Evolutionary conservation across 2,329 filamentous ascomycete species (phyloP).

Genomic region (Penicillium aurantiogriseum): DNA sequence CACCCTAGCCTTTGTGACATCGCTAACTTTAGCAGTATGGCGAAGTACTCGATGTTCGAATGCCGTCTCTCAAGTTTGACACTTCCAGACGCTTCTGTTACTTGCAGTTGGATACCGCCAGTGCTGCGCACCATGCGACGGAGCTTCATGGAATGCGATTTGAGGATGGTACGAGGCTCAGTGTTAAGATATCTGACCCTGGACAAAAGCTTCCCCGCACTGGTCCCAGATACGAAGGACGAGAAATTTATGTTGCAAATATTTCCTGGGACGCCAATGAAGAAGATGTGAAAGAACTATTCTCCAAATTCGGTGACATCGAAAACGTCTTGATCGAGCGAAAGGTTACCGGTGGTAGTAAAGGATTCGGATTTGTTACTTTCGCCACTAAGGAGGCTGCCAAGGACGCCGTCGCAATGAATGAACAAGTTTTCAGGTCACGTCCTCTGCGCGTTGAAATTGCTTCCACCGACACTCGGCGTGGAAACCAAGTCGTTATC

Average conservation of each 20-base stretch:
- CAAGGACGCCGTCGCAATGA: slow-evolving; percentile 63
- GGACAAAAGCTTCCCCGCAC: slow-evolving; percentile 71
- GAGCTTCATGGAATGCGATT: slow-evolving; percentile 69
- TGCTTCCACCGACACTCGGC: slow-evolving; percentile 44
- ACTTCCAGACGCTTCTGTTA: slow-evolving; percentile 92
- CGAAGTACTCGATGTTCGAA: slow-evolving; percentile 79
- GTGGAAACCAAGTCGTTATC: slow-evolving; percentile 46
- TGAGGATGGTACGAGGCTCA: slow-evolving; percentile 66
- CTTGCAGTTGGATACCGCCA: slow-evolving; percentile 73
- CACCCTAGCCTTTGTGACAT: not conserved
- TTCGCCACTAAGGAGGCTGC: slow-evolving; percentile 69
- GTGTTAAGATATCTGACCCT: slow-evolving; percentile 83
- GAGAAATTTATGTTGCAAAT: slow-evolving; percentile 77
- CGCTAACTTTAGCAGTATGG: slow-evolving; percentile 56
- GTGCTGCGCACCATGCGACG: slow-evolving; percentile 69
- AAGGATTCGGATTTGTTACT: slow-evolving; percentile 77
- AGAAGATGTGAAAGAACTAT: slow-evolving; percentile 67
- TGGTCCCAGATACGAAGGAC: slow-evolving; percentile 79
- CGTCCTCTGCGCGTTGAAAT: slow-evolving; percentile 66
- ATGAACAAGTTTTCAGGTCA: slow-evolving; percentile 68
- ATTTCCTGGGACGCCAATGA: slow-evolving; percentile 63
- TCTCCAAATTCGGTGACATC: slow-evolving; percentile 73
- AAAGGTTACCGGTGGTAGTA: slow-evolving; percentile 65
- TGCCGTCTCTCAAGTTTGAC: slow-evolving; percentile 88
- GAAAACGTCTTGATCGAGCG: slow-evolving; percentile 69